Evolutionary conservation across 805 yeast species (phyloP), one percentile per base, ranked within the genome.

Genomic region (Torulaspora maleeae): DNA sequence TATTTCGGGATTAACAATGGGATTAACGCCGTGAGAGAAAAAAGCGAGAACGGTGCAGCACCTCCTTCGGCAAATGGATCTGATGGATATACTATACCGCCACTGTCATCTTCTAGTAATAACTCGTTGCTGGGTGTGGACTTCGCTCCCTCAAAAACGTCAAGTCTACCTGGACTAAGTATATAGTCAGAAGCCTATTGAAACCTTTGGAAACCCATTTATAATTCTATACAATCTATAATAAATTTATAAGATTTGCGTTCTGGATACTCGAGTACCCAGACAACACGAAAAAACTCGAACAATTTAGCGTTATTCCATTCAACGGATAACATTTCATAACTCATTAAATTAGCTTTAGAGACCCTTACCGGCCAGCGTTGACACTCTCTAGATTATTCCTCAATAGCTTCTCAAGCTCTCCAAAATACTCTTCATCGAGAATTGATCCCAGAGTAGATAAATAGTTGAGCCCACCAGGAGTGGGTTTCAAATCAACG

Each of bases 1-100:
- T 72, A 67, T 54, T 71, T 70, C 49, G 75, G 74, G n/a, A 71
- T 64, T 20, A 64, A 64, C 35, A 63, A 64, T 41, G 61, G 63
- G 40, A 61, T 60, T n/a, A 62, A 62, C 38, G 67, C 67, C 6
- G 60, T 64, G 3, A 56, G 68, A 50, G 61, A 58, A 16, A 64
- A 64, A 36, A 53, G 62, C 24, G 67, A 63, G 41, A 56, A 58
- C 47, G 68, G 68, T 35, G 62, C 63, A 7, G 67, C 68, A 5
- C 60, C 62, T 16, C 68, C 68, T 3, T 51, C 57, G 10, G 38
- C 45, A 28, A 45, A 44, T 25, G 47, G 49, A 2, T 35, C 40
- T 5, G 52, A 49, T 9, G 40, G 43, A 8, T 32, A 41, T 16
- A 35, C 36, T 16, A 8, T 42, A 22, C 43, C 45, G 9, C 33